Percentiles rank a stretch among this genome's conserved stretches.
Conservation (phyloP, 192 early-diverging fungal genomes). For the Coemansia furcata region DNA sequence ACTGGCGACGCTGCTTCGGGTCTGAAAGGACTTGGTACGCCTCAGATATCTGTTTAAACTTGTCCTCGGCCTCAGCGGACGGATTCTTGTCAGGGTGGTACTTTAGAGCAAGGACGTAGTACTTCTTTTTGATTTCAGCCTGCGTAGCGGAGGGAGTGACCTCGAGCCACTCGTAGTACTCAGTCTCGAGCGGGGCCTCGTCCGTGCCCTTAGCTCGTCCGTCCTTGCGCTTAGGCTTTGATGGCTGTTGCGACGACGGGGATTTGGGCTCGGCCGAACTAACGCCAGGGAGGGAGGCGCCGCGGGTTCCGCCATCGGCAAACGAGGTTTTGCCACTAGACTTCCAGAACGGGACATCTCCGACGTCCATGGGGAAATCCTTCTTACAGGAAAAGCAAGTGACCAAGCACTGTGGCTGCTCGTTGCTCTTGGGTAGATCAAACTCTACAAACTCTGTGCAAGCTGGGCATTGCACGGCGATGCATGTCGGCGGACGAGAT, state of each 20-base stretch:
- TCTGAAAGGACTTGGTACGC: conserved; percentile 97
- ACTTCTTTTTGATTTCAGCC: conserved; percentile 90
- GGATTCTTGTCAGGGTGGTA: conserved; percentile 62
- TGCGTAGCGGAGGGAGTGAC: conserved; percentile 72
- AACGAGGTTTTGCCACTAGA: neutral
- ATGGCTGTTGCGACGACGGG: conserved; percentile 7
- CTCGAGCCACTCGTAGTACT: conserved; percentile 88
- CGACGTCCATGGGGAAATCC: conserved; percentile 51
- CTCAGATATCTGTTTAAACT: conserved; percentile 94
- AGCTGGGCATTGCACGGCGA: conserved; percentile 49
- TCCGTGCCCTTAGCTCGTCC: conserved; percentile 57
- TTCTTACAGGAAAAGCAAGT: conserved; percentile 46
- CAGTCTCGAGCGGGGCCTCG: conserved; percentile 74
- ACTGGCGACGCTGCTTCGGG: conserved; percentile 78
- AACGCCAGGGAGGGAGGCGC: neutral
- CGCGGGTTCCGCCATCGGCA: conserved; percentile 7
- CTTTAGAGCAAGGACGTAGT: conserved; percentile 61
- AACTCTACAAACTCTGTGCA: conserved; percentile 53
- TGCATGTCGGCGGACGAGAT: conserved; percentile 47
- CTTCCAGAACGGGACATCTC: conserved; percentile 54
- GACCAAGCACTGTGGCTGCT: conserved; percentile 28
- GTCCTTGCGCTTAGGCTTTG: conserved; percentile 34
- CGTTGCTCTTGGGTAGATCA: conserved; percentile 42
- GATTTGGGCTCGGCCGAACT: neutral
- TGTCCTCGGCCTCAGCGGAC: conserved; percentile 53